Conservation (phyloP, 768 basidiomycete species). For the Kondoa malvinella region DNA sequence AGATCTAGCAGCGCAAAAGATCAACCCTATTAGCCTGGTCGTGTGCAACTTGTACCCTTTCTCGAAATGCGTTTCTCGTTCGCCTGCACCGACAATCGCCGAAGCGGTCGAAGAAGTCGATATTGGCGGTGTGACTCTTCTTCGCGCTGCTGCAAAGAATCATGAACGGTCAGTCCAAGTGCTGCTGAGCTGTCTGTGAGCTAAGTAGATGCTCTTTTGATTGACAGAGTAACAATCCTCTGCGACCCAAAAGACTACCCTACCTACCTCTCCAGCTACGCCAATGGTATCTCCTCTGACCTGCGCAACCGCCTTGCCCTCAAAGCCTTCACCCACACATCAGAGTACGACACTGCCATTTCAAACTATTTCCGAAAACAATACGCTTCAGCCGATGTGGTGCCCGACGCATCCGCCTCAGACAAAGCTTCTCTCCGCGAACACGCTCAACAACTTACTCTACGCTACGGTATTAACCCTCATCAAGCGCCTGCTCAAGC, state of each 20-base stretch:
- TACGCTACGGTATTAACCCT: constrained; percentile 93
- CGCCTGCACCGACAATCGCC: constrained; percentile 68
- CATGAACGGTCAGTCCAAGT: constrained; percentile 55
- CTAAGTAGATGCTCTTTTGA: background rate
- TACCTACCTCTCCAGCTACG: constrained; percentile 62
- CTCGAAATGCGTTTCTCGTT: constrained; percentile 65
- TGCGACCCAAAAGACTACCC: constrained; percentile 78
- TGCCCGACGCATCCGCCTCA: constrained; percentile 38
- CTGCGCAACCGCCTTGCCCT: constrained; percentile 66
- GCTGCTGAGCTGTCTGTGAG: background rate
- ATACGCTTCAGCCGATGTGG: constrained; percentile 62
- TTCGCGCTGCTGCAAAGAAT: constrained; percentile 96
- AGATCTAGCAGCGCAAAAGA: constrained; percentile 65
- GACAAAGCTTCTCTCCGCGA: constrained; percentile 41
- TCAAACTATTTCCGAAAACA: constrained; percentile 90
- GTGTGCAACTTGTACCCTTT: constrained; percentile 99
- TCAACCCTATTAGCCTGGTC: constrained; percentile 86
- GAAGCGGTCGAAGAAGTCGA: constrained; percentile 95
- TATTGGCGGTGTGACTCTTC: constrained; percentile 92
- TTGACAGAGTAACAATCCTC: constrained; percentile 32
- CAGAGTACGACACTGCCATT: constrained; percentile 86
- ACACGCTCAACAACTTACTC: constrained; percentile 60
- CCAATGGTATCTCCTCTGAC: constrained; percentile 51
- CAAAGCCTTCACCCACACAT: constrained; percentile 84
- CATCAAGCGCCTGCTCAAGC: constrained; percentile 98